phyloP scores from a whole-genome alignment of 352 stramenopile species.

The Peronospora belbahrii region DNA sequence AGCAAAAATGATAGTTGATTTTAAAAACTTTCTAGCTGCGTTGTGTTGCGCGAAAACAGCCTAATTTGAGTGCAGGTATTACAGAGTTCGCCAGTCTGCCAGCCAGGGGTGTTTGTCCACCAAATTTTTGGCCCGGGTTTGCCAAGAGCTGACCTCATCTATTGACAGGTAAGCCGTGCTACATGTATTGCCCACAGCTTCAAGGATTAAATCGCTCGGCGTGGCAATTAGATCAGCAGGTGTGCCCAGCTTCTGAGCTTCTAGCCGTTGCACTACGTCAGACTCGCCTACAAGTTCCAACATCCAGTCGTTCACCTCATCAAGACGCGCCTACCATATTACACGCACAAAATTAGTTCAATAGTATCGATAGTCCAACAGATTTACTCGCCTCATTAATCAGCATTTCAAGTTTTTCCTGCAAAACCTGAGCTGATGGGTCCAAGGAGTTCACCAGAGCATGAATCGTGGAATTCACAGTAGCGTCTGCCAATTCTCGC shows the following conservation, averaged over 20 bases:
- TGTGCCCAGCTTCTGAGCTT: conserved; percentile 75
- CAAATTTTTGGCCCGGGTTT: conserved; percentile 29
- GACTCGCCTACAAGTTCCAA: conserved; percentile 48
- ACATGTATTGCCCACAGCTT: conserved; percentile 19
- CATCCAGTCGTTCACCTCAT: conserved; percentile 80
- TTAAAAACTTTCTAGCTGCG: conserved; percentile 2
- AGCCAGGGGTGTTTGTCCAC: conserved; percentile 53
- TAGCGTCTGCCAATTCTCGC: conserved; percentile 48
- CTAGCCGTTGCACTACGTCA: conserved; percentile 41
- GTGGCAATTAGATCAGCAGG: conserved; percentile 67
- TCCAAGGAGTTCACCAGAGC: conserved; percentile 32
- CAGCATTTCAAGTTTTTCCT: conserved; percentile 40
- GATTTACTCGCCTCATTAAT: conserved; percentile 46
- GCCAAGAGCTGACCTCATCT: conserved; percentile 39
- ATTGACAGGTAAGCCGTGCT: conserved; percentile 20
- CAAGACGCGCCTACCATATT: conserved; percentile 43
- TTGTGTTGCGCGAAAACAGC: not conserved
- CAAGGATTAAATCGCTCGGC: conserved; percentile 56
- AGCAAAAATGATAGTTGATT: conserved; percentile 24
- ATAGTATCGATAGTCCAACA: not conserved
- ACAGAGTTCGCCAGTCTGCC: conserved; percentile 75
- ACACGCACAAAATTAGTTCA: conserved; percentile 3
- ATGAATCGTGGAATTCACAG: conserved; percentile 18
- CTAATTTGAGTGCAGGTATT: not conserved
- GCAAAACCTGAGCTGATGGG: conserved; percentile 28